Conservation (phyloP, 129 eudicot genomes). For the Oenanthe sinensis region DNA sequence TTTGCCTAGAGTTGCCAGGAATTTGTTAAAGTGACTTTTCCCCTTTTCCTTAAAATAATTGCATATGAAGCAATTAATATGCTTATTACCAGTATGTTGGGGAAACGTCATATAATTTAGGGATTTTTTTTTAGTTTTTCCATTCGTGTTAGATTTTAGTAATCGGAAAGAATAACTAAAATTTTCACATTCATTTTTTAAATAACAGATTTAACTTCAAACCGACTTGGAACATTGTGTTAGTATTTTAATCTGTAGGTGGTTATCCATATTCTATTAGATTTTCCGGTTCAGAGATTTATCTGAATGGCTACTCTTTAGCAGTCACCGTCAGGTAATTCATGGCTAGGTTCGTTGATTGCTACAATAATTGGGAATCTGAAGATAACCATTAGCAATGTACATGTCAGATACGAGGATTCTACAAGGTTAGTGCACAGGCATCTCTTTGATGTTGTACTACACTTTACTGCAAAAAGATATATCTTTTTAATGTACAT, state of each 20-base stretch:
- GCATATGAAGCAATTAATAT: not conserved
- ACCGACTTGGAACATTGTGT: not conserved
- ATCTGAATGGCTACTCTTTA: conserved; percentile 12
- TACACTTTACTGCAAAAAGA: not conserved
- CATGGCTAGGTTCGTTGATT: conserved; percentile 92
- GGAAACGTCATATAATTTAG: not conserved
- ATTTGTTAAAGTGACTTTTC: not conserved
- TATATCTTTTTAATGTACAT: not conserved
- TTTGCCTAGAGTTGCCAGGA: not conserved
- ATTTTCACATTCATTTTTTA: not conserved
- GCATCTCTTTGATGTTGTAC: conserved; percentile 4
- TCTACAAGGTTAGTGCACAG: conserved; percentile 54
- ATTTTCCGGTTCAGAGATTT: not conserved
- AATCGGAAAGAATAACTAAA: not conserved
- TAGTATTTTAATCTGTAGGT: not conserved
- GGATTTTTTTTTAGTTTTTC: not conserved
- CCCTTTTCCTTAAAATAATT: not conserved
- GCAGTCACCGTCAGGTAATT: conserved; percentile 76
- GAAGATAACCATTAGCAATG: conserved; percentile 88
- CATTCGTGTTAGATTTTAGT: not conserved
- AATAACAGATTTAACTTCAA: not conserved
- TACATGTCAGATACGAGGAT: conserved; percentile 96
- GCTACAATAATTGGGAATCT: conserved; percentile 93
- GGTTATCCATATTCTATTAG: not conserved
- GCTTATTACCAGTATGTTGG: not conserved